Evolutionary conservation across 352 stramenopile genomes (phyloP).

Genomic region (Poterioochromonas sp.): DNA sequence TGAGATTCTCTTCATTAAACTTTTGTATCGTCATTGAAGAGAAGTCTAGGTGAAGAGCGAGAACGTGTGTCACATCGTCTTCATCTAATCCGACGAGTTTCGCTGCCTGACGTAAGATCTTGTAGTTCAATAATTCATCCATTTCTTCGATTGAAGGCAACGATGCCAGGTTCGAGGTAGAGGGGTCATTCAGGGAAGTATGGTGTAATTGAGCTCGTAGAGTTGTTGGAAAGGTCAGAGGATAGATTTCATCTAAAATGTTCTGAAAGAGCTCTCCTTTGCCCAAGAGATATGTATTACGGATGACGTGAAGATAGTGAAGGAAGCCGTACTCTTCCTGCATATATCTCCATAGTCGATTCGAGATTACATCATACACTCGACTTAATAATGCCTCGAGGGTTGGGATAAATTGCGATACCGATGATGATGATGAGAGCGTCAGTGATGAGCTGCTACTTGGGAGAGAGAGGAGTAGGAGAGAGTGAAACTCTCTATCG

Average conservation of each 20-base stretch:
- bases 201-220: too few relatives aligned
- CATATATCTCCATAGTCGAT: not conserved
- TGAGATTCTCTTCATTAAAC: not conserved
- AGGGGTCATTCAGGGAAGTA: too few relatives aligned
- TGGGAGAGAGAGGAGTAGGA: too few relatives aligned
- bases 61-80: not conserved
- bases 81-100: not conserved
- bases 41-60: not conserved
- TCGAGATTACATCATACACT: not conserved
- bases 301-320: not conserved
- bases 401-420: too few relatives aligned
- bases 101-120: not conserved
- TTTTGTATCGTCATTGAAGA: not conserved
- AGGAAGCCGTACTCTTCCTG: not conserved
- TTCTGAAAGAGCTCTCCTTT: not conserved
- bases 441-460: too few relatives aligned
- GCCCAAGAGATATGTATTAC: constrained; percentile 17
- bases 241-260: not conserved
- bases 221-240: not conserved
- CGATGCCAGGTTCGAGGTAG: not conserved
- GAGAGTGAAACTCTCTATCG: too few relatives aligned
- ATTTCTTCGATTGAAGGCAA: not conserved
- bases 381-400: too few relatives aligned
- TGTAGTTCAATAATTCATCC: not conserved
- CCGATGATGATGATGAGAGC: not conserved